Base-by-base conservation (phyloP, 176 grass and related monocot species). In the Oryza glaberrima region DNA sequence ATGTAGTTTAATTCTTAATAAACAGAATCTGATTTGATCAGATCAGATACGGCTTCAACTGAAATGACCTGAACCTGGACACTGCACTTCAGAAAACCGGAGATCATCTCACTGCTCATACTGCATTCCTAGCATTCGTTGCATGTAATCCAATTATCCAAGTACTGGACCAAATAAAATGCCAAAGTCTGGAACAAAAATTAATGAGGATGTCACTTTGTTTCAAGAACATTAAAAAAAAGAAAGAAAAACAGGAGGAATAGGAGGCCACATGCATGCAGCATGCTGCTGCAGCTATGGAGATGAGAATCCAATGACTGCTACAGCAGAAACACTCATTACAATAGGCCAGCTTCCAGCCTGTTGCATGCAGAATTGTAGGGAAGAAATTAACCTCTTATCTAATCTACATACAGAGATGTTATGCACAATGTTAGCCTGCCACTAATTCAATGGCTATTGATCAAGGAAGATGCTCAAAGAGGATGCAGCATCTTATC, bases 281-380 rank as follows among this genome's bases (percentile, higher is more conserved):
- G 86, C 70, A 86, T 67, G 86, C 43, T 61, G 65, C 72, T 60
- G 44, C 77, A 63, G 63, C 68, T 36, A 90, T 10, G 36, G 49
- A 28, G 20, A 69, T 52, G 79, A 83, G 90, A 83, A 92, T 92
- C 87, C 90, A 86, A 89, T 89, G 90, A 46, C 87, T 83, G 83
- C 14, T 83, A 46, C 45, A 67, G 43, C 86, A 86, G 75, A 75
- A 66, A 84, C 56, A 88, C 80, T 82, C 81, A 80, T 86, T 70
- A 72, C 83, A 88, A 79, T 28, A 87, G 32, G 77, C 81, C 87
- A 92, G 88, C 46, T 68, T 82, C 80, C 92, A 89, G 85, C 80
- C 84, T 83, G 87, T 89, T 77, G 70, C 46, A 73, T 83, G 77
- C 72, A 81, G 72, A 38, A 26, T 56, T 78, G 46, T 34, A 90